Percentiles rank a stretch among this genome's conserved stretches.
Evolutionary conservation across 2,329 filamentous ascomycete genomes (phyloP).

Genomic region (Fusarium gaditjirri): DNA sequence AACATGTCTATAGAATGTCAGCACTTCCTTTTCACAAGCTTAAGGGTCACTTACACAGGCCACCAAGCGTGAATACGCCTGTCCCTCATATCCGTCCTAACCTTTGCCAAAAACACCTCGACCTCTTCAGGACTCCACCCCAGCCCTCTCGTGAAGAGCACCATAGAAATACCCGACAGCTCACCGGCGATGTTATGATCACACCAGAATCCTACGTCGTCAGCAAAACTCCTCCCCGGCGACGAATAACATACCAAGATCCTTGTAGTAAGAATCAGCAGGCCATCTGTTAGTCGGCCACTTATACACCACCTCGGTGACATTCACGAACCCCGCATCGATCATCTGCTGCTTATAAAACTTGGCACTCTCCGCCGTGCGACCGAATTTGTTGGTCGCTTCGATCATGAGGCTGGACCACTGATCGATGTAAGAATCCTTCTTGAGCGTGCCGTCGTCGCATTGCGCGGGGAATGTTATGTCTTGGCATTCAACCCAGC

Average conservation of each 20-base stretch:
- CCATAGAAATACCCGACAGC: conserved; percentile 51
- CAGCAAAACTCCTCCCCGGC: too few relatives aligned
- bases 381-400: conserved; percentile 45
- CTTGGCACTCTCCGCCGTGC: conserved; percentile 46
- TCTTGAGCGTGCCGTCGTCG: conserved; percentile 54
- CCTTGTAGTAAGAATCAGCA: conserved; percentile 61
- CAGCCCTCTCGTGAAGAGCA: conserved; percentile 51
- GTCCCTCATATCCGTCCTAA: conserved; percentile 50
- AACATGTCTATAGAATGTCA: conserved; percentile 22
- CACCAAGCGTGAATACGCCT: conserved; percentile 52
- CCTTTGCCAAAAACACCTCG: conserved; percentile 48
- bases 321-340: conserved; percentile 64
- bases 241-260: conserved; percentile 54
- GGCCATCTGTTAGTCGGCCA: conserved; percentile 65
- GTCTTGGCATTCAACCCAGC: conserved; percentile 58
- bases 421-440: conserved; percentile 42
- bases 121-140: conserved; percentile 51
- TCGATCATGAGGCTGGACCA: conserved; percentile 47
- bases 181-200: conserved; percentile 49
- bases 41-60: conserved; percentile 48
- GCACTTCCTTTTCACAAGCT: accelerated
- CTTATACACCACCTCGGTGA: conserved; percentile 59
- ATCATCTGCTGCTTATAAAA: conserved; percentile 53
- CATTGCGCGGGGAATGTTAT: conserved; percentile 52
- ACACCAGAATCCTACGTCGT: conserved; percentile 51